Evolutionary conservation across 192 early-diverging fungal genomes (phyloP).

Genomic region (Backusella liffmaniae): DNA sequence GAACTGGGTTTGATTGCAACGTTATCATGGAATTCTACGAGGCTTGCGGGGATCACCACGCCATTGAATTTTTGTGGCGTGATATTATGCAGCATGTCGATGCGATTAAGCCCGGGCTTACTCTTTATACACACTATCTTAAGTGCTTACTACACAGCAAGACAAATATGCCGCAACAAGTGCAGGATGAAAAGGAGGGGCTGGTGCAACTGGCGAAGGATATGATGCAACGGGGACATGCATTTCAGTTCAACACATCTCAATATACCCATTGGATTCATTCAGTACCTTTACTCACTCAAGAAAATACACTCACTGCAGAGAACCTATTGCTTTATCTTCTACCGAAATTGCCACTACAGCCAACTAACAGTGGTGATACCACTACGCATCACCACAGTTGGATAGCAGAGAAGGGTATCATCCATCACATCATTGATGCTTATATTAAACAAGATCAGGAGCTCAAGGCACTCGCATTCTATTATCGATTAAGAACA

Average conservation of each 20-base stretch:
- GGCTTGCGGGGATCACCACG: conserved; percentile 20
- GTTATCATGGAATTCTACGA: conserved; percentile 25
- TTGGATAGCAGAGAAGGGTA: not conserved
- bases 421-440: not conserved
- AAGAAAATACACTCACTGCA: not conserved
- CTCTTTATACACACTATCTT: conserved; percentile 22
- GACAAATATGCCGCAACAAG: not conserved
- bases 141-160: not conserved
- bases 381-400: not conserved
- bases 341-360: not conserved
- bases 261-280: conserved; percentile 9
- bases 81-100: conserved; percentile 23
- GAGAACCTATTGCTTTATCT: conserved; percentile 16
- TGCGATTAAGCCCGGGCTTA: conserved; percentile 15
- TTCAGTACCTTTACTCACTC: not conserved
- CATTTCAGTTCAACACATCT: not conserved
- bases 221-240: not conserved
- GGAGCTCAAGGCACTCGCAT: conserved; percentile 16
- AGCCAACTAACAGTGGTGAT: not conserved
- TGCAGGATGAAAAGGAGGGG: not conserved
- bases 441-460: conserved; percentile 17
- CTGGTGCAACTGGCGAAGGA: not conserved
- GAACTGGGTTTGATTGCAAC: conserved; percentile 27
- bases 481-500: conserved; percentile 21
- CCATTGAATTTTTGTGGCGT: conserved; percentile 38